These are phyloP conservation scores for Seiridium unicorne DNA, from an alignment of 2,329 filamentous ascomycete genomes.

Conservation along the genomic window DNA sequence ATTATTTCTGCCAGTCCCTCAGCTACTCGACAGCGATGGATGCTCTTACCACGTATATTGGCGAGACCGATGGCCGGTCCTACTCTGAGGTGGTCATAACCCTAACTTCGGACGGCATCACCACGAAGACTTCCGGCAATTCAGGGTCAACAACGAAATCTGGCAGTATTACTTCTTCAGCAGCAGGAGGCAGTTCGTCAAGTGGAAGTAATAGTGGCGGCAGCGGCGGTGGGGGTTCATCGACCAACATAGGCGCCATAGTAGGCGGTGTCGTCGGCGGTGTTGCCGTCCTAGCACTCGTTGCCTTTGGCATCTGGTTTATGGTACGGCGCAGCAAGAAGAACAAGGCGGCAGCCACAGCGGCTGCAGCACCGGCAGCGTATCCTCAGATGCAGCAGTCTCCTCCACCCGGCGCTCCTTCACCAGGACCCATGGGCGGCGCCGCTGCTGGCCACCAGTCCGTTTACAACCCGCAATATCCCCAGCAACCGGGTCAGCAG, in stretches of 20 bases:
- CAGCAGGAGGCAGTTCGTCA: constrained; percentile 6
- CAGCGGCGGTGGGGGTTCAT: constrained; percentile 5
- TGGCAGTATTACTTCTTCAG: not conserved
- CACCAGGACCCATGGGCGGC: constrained; percentile 8
- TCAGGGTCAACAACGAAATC: not conserved
- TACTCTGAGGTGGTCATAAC: constrained; percentile 24
- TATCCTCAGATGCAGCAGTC: constrained; percentile 13
- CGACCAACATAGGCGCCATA: constrained; percentile 37
- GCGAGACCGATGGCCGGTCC: constrained; percentile 29
- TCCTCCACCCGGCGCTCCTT: constrained; percentile 2
- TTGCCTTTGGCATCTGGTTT: constrained; percentile 38
- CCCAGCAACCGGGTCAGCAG: constrained; percentile 14
- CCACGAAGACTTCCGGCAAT: not conserved
- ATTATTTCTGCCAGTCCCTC: constrained; percentile 42
- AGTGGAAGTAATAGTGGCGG: not conserved
- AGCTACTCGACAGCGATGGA: constrained; percentile 30
- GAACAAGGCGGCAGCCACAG: constrained; percentile 16
- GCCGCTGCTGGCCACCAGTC: constrained; percentile 17
- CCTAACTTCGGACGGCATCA: constrained; percentile 3
- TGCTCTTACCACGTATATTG: constrained; percentile 39
- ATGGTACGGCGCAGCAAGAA: constrained; percentile 36
- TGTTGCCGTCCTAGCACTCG: constrained; percentile 37
- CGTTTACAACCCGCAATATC: constrained; percentile 17
- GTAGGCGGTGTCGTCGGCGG: constrained; percentile 47
- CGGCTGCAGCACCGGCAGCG: constrained; percentile 1